Conservation (phyloP, 345 rosid genomes). For the Lumnitzera racemosa region DNA sequence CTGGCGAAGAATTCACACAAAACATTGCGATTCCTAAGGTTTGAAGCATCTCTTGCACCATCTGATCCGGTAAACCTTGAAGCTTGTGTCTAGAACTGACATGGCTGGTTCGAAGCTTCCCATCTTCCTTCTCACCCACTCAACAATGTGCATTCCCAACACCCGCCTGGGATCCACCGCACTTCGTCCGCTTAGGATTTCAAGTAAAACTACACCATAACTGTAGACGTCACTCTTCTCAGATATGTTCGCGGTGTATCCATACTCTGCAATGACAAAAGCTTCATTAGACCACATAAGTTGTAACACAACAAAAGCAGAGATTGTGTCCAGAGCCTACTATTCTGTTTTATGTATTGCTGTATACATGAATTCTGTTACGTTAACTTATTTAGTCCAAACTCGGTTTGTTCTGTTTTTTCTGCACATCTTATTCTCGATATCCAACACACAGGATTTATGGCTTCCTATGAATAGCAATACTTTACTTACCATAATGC, state of each 20-base stretch:
- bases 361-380: too few relatives aligned
- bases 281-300: neutral
- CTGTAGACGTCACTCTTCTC: constrained; percentile 96
- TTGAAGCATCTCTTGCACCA: constrained; percentile 95
- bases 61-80: constrained; percentile 77
- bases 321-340: too few relatives aligned
- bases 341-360: too few relatives aligned
- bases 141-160: constrained; percentile 86
- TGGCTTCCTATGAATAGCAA: too few relatives aligned
- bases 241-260: constrained; percentile 89
- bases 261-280: constrained; percentile 61
- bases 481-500: too few relatives aligned
- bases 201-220: constrained; percentile 84
- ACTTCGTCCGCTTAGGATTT: constrained; percentile 78
- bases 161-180: constrained; percentile 58
- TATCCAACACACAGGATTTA: too few relatives aligned
- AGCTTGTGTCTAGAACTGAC: constrained; percentile 66
- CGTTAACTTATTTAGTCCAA: neutral
- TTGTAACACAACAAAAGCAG: neutral
- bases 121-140: constrained; percentile 97
- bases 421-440: too few relatives aligned
- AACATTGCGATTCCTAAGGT: constrained; percentile 91
- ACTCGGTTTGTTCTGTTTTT: neutral
- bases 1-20: constrained; percentile 85
- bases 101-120: constrained; percentile 88